These are phyloP conservation scores for Penicillium sp. DNA, from an alignment of 2,329 filamentous ascomycete genomes.

Conservation along the genomic window DNA sequence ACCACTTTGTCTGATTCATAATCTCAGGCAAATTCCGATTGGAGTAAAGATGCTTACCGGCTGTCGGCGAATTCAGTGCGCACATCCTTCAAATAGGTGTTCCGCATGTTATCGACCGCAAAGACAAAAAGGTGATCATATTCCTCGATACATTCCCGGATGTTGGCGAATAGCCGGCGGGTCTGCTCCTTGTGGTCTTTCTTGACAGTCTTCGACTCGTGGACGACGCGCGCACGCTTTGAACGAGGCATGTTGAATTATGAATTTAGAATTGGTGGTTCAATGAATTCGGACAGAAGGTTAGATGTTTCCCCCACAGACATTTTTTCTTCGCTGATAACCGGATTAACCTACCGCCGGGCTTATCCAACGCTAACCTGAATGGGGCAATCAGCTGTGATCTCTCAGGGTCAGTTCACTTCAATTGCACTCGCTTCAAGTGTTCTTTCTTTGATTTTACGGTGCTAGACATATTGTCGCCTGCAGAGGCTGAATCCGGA, in stretches of 20 bases:
- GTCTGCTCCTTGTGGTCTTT: conserved; percentile 88
- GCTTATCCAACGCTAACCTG: conserved; percentile 38
- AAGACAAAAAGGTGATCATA: conserved; percentile 95
- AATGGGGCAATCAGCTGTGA: conserved; percentile 33
- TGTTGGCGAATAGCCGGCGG: conserved; percentile 80
- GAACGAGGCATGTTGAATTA: conserved; percentile 80
- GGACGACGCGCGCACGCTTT: conserved; percentile 83
- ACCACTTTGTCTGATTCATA: background rate
- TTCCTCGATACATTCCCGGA: conserved; percentile 78
- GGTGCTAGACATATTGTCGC: background rate
- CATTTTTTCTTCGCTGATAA: conserved; percentile 41
- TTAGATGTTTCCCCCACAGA: conserved; percentile 23
- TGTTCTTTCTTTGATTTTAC: background rate
- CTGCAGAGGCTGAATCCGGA: conserved; percentile 19
- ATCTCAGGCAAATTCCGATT: background rate
- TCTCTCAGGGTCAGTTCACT: background rate
- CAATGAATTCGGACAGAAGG: conserved; percentile 12
- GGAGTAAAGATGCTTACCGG: conserved; percentile 55
- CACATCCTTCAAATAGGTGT: conserved; percentile 90
- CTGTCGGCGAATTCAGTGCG: conserved; percentile 79
- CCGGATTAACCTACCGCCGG: conserved; percentile 37
- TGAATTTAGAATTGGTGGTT: conserved; percentile 6
- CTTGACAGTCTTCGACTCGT: conserved; percentile 87
- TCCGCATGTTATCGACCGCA: conserved; percentile 94
- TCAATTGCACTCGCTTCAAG: background rate